phyloP scores from a whole-genome alignment of 305 asterid species.

The Fraxinus albicans region DNA sequence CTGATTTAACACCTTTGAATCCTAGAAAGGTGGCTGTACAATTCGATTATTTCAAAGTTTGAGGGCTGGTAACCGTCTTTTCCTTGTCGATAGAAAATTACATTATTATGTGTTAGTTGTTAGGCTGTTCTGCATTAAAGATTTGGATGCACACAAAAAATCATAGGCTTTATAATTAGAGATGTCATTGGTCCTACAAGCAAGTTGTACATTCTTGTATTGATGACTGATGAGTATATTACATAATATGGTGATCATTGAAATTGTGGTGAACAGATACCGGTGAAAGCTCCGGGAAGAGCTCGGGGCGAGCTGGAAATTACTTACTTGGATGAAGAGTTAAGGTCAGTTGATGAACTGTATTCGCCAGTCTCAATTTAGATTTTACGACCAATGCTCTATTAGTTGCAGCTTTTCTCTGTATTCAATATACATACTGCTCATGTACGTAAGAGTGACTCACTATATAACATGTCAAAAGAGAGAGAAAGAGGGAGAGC shows the following conservation, averaged over 20 bases:
- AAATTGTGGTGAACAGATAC: slow-evolving; percentile 46
- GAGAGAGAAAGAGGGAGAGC: not conserved
- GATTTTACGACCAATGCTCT: not conserved
- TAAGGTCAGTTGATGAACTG: slow-evolving; percentile 45
- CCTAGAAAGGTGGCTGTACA: slow-evolving; percentile 78
- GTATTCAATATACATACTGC: not conserved
- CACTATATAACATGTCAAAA: not conserved
- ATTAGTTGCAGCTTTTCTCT: not conserved
- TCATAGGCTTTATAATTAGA: not conserved
- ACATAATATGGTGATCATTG: too few species aligned
- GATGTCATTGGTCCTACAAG: not conserved
- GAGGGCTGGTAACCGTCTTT: slow-evolving; percentile 57
- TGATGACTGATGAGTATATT: too few species aligned
- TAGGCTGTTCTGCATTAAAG: not conserved
- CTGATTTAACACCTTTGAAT: slow-evolving; percentile 78
- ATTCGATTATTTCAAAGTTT: slow-evolving; percentile 79
- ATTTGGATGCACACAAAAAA: not conserved
- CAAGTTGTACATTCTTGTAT: not conserved
- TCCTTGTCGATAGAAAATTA: not conserved
- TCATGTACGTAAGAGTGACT: not conserved
- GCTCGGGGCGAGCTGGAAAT: slow-evolving; percentile 76
- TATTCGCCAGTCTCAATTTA: not conserved
- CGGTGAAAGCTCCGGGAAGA: slow-evolving; percentile 73
- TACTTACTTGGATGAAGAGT: slow-evolving; percentile 80
- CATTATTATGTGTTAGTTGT: not conserved